Evolutionary conservation across 1,139 yeast species (phyloP).

Genomic region (Pichia sp.): DNA sequence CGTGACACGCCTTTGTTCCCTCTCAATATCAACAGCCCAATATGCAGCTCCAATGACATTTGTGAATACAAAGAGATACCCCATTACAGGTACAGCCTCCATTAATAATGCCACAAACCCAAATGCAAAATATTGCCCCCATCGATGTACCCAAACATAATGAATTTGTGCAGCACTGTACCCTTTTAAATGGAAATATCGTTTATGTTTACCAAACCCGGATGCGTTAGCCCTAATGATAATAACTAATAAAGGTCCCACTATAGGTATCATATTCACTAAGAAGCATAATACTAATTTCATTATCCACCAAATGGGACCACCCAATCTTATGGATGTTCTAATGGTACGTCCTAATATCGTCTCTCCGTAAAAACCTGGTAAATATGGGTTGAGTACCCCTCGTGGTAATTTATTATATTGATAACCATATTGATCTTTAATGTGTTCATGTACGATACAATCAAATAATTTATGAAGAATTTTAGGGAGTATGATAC

Average conservation of each 20-base stretch:
- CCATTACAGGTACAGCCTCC: constrained; percentile 55
- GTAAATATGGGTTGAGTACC: constrained; percentile 39
- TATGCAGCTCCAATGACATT: constrained; percentile 67
- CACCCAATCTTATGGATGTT: constrained; percentile 18
- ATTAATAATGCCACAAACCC: constrained; percentile 54
- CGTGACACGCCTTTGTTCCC: no score
- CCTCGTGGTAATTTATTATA: constrained; percentile 20
- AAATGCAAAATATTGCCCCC: constrained; percentile 29
- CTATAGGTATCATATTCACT: constrained; percentile 48
- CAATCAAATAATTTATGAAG: constrained; percentile 51
- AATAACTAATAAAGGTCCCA: constrained; percentile 54
- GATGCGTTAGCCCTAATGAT: constrained; percentile 51
- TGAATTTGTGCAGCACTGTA: constrained; percentile 35
- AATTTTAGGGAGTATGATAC: constrained; percentile 50
- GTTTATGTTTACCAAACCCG: constrained; percentile 47
- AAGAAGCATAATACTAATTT: constrained; percentile 30
- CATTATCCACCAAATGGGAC: constrained; percentile 28
- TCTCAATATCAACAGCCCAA: constrained; percentile 44
- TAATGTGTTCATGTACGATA: constrained; percentile 39
- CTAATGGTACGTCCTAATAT: constrained; percentile 27
- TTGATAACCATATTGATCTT: constrained; percentile 11
- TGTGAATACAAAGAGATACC: constrained; percentile 57
- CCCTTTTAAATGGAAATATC: constrained; percentile 59
- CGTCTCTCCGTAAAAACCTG: constrained; percentile 34
- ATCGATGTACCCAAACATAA: constrained; percentile 20